phyloP scores from a whole-genome alignment of 2,329 filamentous ascomycete species.

The Aspergillus clavatus region DNA sequence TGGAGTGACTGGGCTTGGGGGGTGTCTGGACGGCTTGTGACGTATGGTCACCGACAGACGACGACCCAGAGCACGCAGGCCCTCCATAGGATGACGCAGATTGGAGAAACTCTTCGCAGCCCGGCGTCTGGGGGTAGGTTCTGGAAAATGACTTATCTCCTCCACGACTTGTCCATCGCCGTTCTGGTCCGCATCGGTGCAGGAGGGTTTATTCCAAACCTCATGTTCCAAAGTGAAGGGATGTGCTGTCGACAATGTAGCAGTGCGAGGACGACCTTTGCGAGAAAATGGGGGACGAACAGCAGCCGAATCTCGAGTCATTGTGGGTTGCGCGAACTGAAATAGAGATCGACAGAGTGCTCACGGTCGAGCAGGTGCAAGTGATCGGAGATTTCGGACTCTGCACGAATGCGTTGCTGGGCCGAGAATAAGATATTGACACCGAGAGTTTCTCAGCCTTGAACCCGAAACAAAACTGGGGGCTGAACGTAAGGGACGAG shows the following conservation, averaged over 20 bases:
- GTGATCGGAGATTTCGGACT: no score
- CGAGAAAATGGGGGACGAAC: constrained; percentile 37
- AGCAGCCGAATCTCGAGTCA: constrained; percentile 29
- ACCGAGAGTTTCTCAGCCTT: not conserved
- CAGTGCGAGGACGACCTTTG: constrained; percentile 35
- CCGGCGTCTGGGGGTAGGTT: constrained; percentile 29
- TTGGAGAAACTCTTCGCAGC: constrained; percentile 41
- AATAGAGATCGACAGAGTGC: no score
- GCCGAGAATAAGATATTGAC: not conserved
- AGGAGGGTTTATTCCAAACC: constrained; percentile 21
- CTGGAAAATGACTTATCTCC: constrained; percentile 30
- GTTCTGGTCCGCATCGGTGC: constrained; percentile 20
- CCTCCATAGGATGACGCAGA: constrained; percentile 39
- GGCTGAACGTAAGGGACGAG: not conserved
- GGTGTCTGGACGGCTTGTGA: constrained; percentile 33
- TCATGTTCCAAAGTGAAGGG: constrained; percentile 19
- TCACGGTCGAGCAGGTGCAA: no score
- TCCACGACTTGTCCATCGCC: constrained; percentile 26
- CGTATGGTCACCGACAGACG: constrained; percentile 39
- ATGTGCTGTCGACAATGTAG: constrained; percentile 22
- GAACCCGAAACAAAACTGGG: not conserved
- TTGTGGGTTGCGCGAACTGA: constrained; percentile 9
- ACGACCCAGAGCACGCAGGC: constrained; percentile 38
- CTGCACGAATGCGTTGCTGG: no score
- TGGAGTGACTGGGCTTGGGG: constrained; percentile 13